These are phyloP conservation scores for Coemansia sp. DNA, from an alignment of 192 early-diverging fungal species.

Conservation along the genomic window DNA sequence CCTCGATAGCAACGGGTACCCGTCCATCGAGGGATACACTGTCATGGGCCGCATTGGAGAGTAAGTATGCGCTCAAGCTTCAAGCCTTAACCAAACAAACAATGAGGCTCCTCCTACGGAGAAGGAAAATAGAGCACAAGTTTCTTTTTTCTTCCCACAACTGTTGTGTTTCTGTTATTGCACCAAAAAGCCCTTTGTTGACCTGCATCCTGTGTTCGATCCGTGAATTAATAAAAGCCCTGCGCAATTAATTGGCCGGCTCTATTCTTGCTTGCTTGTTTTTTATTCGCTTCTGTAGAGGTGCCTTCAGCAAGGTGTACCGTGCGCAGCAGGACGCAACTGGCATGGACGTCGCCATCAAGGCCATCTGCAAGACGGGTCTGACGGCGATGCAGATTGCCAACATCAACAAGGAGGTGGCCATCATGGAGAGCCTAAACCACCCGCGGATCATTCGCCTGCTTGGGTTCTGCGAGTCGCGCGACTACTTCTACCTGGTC, in stretches of 20 bases:
- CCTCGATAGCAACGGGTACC: slow-evolving; percentile 28
- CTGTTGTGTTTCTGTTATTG: not conserved
- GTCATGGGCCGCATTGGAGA: slow-evolving; percentile 42
- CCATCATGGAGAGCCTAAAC: slow-evolving; percentile 75
- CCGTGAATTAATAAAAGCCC: too few relatives aligned
- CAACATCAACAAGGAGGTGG: slow-evolving; percentile 84
- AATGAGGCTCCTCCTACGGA: not conserved
- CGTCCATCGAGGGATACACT: slow-evolving; percentile 47
- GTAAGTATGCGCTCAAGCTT: too few relatives aligned
- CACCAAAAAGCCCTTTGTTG: too few relatives aligned
- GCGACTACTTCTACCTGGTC: slow-evolving; percentile 70
- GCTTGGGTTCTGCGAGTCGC: slow-evolving; percentile 71
- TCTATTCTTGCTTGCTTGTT: too few relatives aligned
- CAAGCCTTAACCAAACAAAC: too few relatives aligned
- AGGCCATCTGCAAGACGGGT: slow-evolving; percentile 73
- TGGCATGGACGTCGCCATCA: slow-evolving; percentile 74
- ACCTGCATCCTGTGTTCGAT: too few relatives aligned
- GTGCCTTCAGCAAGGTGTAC: slow-evolving; percentile 85
- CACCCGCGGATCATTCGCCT: slow-evolving; percentile 76
- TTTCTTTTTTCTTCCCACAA: not conserved
- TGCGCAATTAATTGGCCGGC: too few relatives aligned
- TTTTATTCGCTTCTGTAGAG: too few relatives aligned
- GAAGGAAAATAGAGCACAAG: not conserved
- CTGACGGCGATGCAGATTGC: slow-evolving; percentile 70
- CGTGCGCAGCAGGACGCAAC: slow-evolving; percentile 55